phyloP scores from a whole-genome alignment of 2,329 filamentous ascomycete genomes.

The Cercospora zeae-maydis region DNA sequence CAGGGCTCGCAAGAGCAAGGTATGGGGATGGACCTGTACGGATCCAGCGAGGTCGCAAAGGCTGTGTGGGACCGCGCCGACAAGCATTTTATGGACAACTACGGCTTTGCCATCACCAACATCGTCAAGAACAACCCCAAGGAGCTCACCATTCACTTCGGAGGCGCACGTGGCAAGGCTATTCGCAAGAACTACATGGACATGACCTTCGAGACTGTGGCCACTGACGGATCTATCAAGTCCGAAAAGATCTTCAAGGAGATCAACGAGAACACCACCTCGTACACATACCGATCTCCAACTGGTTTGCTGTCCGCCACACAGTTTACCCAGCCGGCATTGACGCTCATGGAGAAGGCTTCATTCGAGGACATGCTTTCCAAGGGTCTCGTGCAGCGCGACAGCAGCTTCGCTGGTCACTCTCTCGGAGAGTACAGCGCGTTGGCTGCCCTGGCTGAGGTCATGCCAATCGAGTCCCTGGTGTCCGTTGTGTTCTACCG shows the following conservation, averaged over 20 bases:
- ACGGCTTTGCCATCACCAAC: slow-evolving; percentile 96
- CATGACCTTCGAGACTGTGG: slow-evolving; percentile 99
- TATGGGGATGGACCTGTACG: slow-evolving; percentile 99
- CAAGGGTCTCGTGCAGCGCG: slow-evolving; percentile 90
- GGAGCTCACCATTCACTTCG: slow-evolving; percentile 97
- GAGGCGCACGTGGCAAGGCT: slow-evolving; percentile 91
- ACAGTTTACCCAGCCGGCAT: slow-evolving; percentile 94
- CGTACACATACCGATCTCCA: slow-evolving; percentile 94
- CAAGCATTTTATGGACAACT: slow-evolving; percentile 97
- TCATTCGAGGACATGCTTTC: slow-evolving; percentile 98
- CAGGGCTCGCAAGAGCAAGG: slow-evolving; percentile 98
- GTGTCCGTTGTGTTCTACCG: slow-evolving; percentile 99
- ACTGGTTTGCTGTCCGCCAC: slow-evolving; percentile 93
- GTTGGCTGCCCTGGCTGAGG: slow-evolving; percentile 89
- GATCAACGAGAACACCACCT: slow-evolving; percentile 85
- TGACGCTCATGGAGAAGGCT: slow-evolving; percentile 99
- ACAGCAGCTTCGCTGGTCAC: slow-evolving; percentile 97
- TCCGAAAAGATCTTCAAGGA: slow-evolving; percentile 99
- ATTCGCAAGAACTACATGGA: slow-evolving; percentile 99
- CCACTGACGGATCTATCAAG: slow-evolving; percentile 85
- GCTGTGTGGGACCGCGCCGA: slow-evolving; percentile 98
- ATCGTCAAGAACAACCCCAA: slow-evolving; percentile 99
- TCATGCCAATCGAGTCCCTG: slow-evolving; percentile 99
- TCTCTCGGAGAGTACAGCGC: slow-evolving; percentile 98
- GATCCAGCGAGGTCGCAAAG: slow-evolving; percentile 86